Percentiles rank a stretch among this genome's conserved stretches.
phyloP scores from a whole-genome alignment of 2,329 filamentous ascomycete species.

The Knufia petricola region DNA sequence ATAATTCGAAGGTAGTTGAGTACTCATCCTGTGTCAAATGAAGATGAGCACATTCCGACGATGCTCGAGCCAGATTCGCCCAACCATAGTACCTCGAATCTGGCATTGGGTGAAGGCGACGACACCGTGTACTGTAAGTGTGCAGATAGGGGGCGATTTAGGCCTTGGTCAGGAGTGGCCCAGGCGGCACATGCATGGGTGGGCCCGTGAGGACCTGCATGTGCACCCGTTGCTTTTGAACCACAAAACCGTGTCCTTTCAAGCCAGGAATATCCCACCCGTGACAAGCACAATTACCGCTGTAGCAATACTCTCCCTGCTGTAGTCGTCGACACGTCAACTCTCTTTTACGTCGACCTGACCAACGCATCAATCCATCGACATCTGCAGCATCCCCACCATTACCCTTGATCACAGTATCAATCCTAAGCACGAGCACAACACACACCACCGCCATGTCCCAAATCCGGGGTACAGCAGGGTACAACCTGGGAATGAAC shows the following conservation, averaged over 20 bases:
- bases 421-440: conserved; percentile 2
- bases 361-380: neutral
- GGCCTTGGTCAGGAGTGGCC: neutral
- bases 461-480: conserved; percentile 57
- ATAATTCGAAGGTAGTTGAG: too few species aligned
- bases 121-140: too few species aligned
- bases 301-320: neutral
- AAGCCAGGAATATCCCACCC: neutral
- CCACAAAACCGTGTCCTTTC: conserved; percentile 8
- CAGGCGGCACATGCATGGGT: neutral
- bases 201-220: neutral
- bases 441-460: conserved; percentile 31
- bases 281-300: neutral
- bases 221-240: neutral
- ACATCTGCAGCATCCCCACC: neutral
- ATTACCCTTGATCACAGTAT: neutral
- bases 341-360: conserved; percentile 5
- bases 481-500: conserved; percentile 72
- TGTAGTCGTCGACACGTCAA: neutral
- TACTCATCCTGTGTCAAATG: neutral
- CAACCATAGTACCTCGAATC: too few species aligned
- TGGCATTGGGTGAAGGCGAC: too few species aligned
- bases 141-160: too few species aligned
- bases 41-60: conserved; percentile 1
- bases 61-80: conserved; percentile 1